phyloP scores from a whole-genome alignment of 257 asterid genomes.

The Rubia yunnanensis region DNA sequence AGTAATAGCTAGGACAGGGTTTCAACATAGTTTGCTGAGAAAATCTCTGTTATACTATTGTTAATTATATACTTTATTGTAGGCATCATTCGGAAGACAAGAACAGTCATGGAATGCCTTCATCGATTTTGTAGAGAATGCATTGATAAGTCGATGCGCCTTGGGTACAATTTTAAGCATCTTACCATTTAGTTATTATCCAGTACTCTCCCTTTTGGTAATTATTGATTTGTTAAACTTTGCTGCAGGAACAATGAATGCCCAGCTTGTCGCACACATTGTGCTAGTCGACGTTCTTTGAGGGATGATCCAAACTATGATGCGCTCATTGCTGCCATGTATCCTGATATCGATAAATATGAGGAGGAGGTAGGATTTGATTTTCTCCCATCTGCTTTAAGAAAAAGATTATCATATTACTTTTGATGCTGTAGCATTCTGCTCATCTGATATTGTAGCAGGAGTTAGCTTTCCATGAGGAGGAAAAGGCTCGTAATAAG shows the following conservation, averaged over 20 bases:
- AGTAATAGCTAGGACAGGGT: background rate
- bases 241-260: constrained; percentile 87
- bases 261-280: constrained; percentile 99
- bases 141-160: constrained; percentile 99
- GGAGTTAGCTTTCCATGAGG: constrained; percentile 96
- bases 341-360: constrained; percentile 89
- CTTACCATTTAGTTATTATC: constrained; percentile 13
- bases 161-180: constrained; percentile 50
- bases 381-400: constrained; percentile 17
- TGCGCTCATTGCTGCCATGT: constrained; percentile 71
- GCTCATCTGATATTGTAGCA: constrained; percentile 24
- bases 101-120: constrained; percentile 99
- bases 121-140: constrained; percentile 99
- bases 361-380: constrained; percentile 78
- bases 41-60: constrained; percentile 10
- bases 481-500: constrained; percentile 88
- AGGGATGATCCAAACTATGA: constrained; percentile 99
- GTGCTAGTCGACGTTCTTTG: constrained; percentile 99
- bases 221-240: constrained; percentile 11
- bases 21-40: background rate
- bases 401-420: constrained; percentile 2
- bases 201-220: constrained; percentile 10
- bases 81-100: constrained; percentile 97
- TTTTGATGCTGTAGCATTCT: constrained; percentile 17
- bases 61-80: constrained; percentile 19